Base-by-base conservation (phyloP, 768 basidiomycete species). In the Russula foetens region DNA sequence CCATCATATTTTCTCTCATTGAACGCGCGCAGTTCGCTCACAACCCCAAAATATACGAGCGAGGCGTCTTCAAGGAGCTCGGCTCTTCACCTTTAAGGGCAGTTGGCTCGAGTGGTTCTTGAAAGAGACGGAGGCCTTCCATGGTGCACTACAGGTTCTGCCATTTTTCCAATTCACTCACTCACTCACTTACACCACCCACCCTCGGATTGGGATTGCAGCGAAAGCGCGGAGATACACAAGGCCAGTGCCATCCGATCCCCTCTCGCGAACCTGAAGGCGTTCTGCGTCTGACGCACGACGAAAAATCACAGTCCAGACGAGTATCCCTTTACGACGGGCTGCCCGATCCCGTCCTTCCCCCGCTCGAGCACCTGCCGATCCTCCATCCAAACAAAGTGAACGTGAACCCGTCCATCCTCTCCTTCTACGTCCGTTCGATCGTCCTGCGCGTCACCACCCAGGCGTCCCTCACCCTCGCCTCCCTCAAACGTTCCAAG, bases 71-170 rank as follows among this genome's bases (percentile, higher is more conserved):
- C 74, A 72, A 84, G 38, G 90, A 95, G 73, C 79, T 97, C 44
- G 79, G 45, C 79, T 84, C 43, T 71, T 84, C 35, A 86, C 85
- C 0, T 95, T 93, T 72, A 69, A 81, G 6, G 92, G 92, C 3
- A 92, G 86, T 63, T 98, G 94, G 94, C 78, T 99, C 3, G 90
- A 98, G 61, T 99, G 97, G 97, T 95, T 99, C 75, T 75, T 99
- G 74, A 86, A 87, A 67, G 96, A 98, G 75, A 98, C 79, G 0
- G 97, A 99, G 76, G 80, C 82, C 0, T 97, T 97, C 75, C 97
- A 98, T 74, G 93, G 97, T 92, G 62, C 64, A 89, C 75, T n/a
- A n/a, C 15, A 28, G 15, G 9, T 46, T 35, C 47, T 19, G 54
- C 24, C n/a, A n/a, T n/a, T n/a, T n/a, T 19, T 35, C 53, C 52